A percentile compares a stretch with the other conserved stretches of the same genome.
phyloP scores from a whole-genome alignment of 345 rosid species.

The Bruguiera parviflora region DNA sequence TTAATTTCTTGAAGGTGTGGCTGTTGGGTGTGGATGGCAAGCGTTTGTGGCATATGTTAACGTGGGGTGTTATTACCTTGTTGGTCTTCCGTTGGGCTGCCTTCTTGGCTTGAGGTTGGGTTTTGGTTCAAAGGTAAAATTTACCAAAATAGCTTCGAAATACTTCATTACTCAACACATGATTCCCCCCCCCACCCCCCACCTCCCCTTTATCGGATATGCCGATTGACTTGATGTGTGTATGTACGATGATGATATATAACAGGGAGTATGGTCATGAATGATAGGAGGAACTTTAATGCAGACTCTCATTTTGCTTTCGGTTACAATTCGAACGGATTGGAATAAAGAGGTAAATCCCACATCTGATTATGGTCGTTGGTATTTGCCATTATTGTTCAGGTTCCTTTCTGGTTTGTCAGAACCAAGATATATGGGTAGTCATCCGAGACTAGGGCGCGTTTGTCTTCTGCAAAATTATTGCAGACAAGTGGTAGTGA shows the following conservation, averaged over 20 bases:
- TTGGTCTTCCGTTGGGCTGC: conserved; percentile 59
- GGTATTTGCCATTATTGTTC: no score
- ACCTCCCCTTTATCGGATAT: no score
- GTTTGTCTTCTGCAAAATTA: no score
- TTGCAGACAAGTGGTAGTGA: no score
- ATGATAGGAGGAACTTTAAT: conserved; percentile 60
- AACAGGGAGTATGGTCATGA: conserved; percentile 70
- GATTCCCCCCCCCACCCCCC: no score
- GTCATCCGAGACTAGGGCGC: no score
- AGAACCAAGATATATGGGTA: no score
- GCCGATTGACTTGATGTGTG: no score
- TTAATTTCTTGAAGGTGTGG: conserved; percentile 45
- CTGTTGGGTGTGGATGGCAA: conserved; percentile 88
- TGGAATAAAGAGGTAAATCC: conserved; percentile 52
- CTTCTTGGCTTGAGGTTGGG: conserved; percentile 54
- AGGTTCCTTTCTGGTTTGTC: no score
- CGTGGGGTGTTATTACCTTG: conserved; percentile 63
- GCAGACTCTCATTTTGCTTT: conserved; percentile 52
- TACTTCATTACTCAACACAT: not conserved
- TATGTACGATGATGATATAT: not conserved
- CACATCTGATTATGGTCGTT: no score
- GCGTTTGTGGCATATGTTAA: conserved; percentile 81
- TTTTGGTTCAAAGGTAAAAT: conserved; percentile 51
- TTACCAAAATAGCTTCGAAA: no score
- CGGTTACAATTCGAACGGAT: conserved; percentile 45